Evolutionary conservation across 2,329 filamentous ascomycete genomes (phyloP).

Genomic region (Diaporthe sp.): DNA sequence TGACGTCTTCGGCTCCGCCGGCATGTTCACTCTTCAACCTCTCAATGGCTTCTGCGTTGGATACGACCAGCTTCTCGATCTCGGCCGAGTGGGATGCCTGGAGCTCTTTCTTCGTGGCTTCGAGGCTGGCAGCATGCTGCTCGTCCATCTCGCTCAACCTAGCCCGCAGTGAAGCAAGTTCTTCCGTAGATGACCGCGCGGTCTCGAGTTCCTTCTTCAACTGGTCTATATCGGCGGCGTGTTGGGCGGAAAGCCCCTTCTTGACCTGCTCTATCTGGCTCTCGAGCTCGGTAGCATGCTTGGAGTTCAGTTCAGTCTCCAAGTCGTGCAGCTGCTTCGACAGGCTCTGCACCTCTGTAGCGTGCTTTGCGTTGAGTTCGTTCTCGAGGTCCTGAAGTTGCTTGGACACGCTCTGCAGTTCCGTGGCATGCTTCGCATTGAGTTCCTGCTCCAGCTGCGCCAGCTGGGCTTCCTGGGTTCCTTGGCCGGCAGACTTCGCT

Average conservation of each 20-base stretch:
- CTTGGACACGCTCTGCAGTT: constrained; percentile 32
- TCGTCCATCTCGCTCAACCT: constrained; percentile 53
- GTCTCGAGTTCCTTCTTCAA: constrained; percentile 53
- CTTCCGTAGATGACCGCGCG: constrained; percentile 50
- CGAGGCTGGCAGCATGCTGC: constrained; percentile 53
- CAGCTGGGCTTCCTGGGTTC: constrained; percentile 46
- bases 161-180: constrained; percentile 48
- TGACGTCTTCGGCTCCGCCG: constrained; percentile 50
- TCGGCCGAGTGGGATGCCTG: constrained; percentile 60
- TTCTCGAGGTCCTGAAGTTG: constrained; percentile 39
- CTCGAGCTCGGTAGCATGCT: constrained; percentile 53
- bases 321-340: constrained; percentile 39
- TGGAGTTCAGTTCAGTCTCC: constrained; percentile 42
- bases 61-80: constrained; percentile 61
- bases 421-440: constrained; percentile 38
- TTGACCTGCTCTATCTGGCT: constrained; percentile 52
- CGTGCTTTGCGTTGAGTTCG: constrained; percentile 48
- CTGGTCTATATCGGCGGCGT: constrained; percentile 54
- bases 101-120: constrained; percentile 57
- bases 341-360: constrained; percentile 47
- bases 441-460: constrained; percentile 48
- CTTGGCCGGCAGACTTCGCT: constrained; percentile 46
- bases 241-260: constrained; percentile 51
- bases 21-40: constrained; percentile 54
- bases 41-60: constrained; percentile 59